These are phyloP conservation scores for Fusarium nisikadoi DNA, from an alignment of 2,329 filamentous ascomycete genomes.

Conservation along the genomic window DNA sequence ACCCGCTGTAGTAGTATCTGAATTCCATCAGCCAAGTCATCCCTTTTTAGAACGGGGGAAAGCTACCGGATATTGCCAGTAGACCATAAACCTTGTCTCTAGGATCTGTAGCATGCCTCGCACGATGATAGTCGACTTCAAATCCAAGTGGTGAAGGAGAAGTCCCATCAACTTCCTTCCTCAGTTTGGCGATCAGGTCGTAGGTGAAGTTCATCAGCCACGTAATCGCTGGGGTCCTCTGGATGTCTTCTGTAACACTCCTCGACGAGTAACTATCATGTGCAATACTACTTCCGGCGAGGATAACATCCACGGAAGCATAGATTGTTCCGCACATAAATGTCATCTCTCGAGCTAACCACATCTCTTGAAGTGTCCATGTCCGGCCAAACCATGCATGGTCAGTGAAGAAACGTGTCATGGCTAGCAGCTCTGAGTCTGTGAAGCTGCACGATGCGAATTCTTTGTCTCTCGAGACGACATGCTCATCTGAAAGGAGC, in stretches of 20 bases:
- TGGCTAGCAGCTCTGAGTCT: not conserved
- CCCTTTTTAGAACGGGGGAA: fast-evolving
- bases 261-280: not conserved
- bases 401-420: not conserved
- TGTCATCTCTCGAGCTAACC: conserved; percentile 1
- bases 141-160: not conserved
- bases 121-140: not conserved
- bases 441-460: not conserved
- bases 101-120: not conserved
- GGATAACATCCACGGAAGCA: not conserved
- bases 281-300: not conserved
- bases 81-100: not conserved
- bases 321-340: not conserved
- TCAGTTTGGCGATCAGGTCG: not conserved
- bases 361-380: conserved; percentile 12
- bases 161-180: not conserved
- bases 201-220: conserved; percentile 4
- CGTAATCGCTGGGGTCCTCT: not conserved
- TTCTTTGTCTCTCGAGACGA: not conserved
- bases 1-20: not conserved
- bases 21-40: not conserved
- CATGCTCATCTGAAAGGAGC: not conserved
- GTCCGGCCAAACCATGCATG: conserved; percentile 1
- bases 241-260: not conserved
- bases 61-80: not conserved